These are phyloP conservation scores for Fagopyrum tataricum DNA, from an alignment of 148 eudicot genomes.

Conservation along the genomic window DNA sequence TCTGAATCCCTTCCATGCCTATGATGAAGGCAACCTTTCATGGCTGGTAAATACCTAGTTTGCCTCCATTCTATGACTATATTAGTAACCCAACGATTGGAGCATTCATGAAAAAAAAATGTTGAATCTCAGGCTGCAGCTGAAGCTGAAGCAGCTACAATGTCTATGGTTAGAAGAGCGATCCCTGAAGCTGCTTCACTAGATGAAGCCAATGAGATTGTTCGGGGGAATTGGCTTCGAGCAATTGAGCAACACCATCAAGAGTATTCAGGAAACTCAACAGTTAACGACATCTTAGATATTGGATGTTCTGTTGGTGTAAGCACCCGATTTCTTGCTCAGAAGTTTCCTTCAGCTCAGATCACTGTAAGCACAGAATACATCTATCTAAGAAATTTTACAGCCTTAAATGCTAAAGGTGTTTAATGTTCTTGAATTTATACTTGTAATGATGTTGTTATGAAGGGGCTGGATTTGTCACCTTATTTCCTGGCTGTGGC, in stretches of 20 bases:
- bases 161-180: conserved; percentile 74
- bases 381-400: neutral
- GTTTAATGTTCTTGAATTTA: neutral
- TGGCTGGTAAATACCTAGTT: conserved; percentile 68
- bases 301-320: conserved; percentile 91
- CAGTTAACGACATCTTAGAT: conserved; percentile 61
- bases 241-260: conserved; percentile 70
- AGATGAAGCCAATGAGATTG: conserved; percentile 79
- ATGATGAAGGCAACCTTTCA: conserved; percentile 96
- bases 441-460: neutral
- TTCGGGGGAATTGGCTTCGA: conserved; percentile 90
- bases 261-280: conserved; percentile 41
- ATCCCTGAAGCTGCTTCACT: conserved; percentile 76
- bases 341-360: conserved; percentile 69
- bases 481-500: conserved; percentile 97
- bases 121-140: conserved; percentile 79
- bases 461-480: conserved; percentile 86
- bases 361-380: conserved; percentile 46
- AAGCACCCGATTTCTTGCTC: conserved; percentile 74
- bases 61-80: neutral
- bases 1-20: conserved; percentile 97
- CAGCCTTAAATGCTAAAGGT: neutral
- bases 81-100: neutral
- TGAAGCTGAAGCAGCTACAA: conserved; percentile 93
- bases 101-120: neutral